These are phyloP conservation scores for Eustoma russellianum DNA, from an alignment of 257 asterid species.

Conservation along the genomic window DNA sequence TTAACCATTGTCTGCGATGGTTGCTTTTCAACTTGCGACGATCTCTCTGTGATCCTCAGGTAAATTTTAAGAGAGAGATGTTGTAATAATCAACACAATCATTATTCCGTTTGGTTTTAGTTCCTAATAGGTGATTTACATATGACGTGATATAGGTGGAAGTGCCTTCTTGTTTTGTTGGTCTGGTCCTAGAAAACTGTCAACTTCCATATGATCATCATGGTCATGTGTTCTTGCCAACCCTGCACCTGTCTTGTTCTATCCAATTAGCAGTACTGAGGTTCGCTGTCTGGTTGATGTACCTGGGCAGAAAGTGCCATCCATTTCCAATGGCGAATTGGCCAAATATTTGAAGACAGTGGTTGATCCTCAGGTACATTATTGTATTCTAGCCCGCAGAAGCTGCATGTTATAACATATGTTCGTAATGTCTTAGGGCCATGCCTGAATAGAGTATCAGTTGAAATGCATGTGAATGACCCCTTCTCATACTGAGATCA, in stretches of 20 bases:
- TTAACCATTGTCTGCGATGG: slow-evolving; percentile 84
- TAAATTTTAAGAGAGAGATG: slow-evolving; percentile 9
- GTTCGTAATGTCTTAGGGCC: too few relatives aligned
- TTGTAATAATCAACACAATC: not conserved
- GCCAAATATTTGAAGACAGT: slow-evolving; percentile 18
- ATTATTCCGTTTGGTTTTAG: not conserved
- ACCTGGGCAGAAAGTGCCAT: slow-evolving; percentile 32
- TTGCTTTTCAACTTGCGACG: slow-evolving; percentile 79
- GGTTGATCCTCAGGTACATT: slow-evolving; percentile 32
- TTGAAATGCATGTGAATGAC: too few relatives aligned
- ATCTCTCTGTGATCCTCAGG: slow-evolving; percentile 69
- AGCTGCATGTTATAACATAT: too few relatives aligned
- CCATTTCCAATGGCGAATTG: slow-evolving; percentile 28
- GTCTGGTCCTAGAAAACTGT: slow-evolving; percentile 28
- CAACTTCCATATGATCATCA: slow-evolving; percentile 22
- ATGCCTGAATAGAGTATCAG: too few relatives aligned
- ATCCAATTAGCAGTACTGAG: slow-evolving; percentile 30
- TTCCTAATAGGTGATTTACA: not conserved
- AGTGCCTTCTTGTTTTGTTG: slow-evolving; percentile 24
- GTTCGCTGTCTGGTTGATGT: slow-evolving; percentile 27
- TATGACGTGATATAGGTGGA: slow-evolving; percentile 15
- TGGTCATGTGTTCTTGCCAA: slow-evolving; percentile 31
- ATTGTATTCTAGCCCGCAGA: too few relatives aligned
- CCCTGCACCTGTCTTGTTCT: slow-evolving; percentile 25
- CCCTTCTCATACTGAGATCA: too few relatives aligned